These are phyloP conservation scores for Colletotrichum phormii DNA, from an alignment of 2,329 filamentous ascomycete species.

Conservation along the genomic window DNA sequence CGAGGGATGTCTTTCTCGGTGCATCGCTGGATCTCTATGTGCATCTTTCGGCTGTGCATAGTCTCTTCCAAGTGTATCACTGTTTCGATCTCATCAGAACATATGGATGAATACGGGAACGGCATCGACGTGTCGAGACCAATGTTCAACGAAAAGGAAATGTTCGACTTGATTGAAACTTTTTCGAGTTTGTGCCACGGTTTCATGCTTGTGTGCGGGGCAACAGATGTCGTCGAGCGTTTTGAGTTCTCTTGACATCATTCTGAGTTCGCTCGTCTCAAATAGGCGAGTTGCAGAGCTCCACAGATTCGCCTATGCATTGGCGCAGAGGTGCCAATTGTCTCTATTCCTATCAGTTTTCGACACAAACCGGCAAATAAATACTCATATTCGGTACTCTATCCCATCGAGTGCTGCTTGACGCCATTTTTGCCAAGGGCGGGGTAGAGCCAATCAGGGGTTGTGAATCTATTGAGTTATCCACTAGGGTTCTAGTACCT, in stretches of 20 bases:
- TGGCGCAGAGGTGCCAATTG: too few relatives aligned
- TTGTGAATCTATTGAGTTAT: too few relatives aligned
- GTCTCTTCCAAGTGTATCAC: background rate
- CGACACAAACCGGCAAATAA: too few relatives aligned
- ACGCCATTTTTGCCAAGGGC: too few relatives aligned
- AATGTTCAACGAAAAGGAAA: too few relatives aligned
- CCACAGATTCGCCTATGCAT: background rate
- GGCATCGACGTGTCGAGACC: background rate
- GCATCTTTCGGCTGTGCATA: background rate
- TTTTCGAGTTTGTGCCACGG: too few relatives aligned
- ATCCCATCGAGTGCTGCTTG: too few relatives aligned
- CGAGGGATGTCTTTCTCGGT: background rate
- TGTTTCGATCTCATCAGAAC: background rate
- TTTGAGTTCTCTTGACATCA: background rate
- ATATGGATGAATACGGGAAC: background rate
- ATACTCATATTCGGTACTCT: too few relatives aligned
- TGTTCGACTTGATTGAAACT: too few relatives aligned
- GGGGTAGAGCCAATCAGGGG: too few relatives aligned
- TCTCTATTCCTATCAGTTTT: too few relatives aligned
- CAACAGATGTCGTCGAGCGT: background rate
- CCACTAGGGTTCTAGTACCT: too few relatives aligned
- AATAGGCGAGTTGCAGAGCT: background rate
- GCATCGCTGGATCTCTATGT: background rate
- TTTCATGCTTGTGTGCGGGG: background rate
- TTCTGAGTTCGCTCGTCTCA: background rate